Evolutionary conservation across 768 basidiomycete genomes (phyloP).

Genomic region (Boletus rubroflammeus): DNA sequence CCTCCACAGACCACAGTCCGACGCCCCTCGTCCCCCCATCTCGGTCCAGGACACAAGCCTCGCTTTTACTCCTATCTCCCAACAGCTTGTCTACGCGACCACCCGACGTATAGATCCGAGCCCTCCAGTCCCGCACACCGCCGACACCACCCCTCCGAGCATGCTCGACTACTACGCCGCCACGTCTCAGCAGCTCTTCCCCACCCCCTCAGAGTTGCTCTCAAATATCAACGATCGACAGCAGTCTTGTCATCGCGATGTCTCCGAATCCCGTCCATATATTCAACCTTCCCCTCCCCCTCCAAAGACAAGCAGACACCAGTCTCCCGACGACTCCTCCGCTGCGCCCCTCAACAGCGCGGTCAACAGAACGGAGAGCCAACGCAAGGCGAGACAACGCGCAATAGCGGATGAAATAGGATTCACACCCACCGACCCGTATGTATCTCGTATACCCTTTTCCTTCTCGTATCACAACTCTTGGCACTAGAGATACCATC

Average conservation of each 20-base stretch:
- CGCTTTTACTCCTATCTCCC: slow-evolving; percentile 6
- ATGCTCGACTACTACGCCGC: slow-evolving; percentile 23
- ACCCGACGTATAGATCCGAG: background rate
- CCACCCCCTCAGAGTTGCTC: slow-evolving; percentile 63
- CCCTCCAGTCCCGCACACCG: background rate
- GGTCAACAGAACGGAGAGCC: slow-evolving; percentile 41
- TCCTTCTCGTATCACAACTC: background rate
- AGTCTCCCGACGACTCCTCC: slow-evolving; percentile 5
- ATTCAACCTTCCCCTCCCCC: slow-evolving; percentile 10
- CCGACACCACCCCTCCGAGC: background rate
- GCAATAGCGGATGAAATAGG: slow-evolving; percentile 53
- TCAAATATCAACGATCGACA: slow-evolving; percentile 34
- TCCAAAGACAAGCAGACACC: slow-evolving; percentile 7
- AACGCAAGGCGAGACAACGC: slow-evolving; percentile 57
- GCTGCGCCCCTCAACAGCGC: background rate
- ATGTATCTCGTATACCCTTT: slow-evolving; percentile 19
- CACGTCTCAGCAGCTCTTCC: slow-evolving; percentile 44
- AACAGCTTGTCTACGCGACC: slow-evolving; percentile 14
- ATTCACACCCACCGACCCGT: slow-evolving; percentile 62
- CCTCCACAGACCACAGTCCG: background rate
- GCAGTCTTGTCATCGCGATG: slow-evolving; percentile 1
- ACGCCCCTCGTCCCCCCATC: slow-evolving; percentile 3
- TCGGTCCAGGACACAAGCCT: slow-evolving; percentile 6
- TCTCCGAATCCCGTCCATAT: slow-evolving; percentile 3
- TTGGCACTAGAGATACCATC: slow-evolving; percentile 53